These are phyloP conservation scores for Dipodascus geniculatus DNA, from an alignment of 805 yeast genomes.

Conservation along the genomic window DNA sequence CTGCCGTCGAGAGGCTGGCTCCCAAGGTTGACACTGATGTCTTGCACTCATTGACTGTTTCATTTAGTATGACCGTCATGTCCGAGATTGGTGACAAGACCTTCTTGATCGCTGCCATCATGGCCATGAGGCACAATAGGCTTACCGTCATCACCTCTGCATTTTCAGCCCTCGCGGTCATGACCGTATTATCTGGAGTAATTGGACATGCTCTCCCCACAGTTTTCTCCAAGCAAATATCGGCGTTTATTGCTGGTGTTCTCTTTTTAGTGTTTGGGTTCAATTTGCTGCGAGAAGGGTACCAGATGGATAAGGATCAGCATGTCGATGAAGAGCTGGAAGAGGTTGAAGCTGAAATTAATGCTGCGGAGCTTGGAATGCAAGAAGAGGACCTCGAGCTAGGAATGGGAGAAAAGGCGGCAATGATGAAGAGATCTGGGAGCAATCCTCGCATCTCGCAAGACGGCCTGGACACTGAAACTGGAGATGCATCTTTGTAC, in stretches of 20 bases:
- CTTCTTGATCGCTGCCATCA: slow-evolving; percentile 87
- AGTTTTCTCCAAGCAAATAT: slow-evolving; percentile 63
- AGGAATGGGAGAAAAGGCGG: slow-evolving; percentile 27
- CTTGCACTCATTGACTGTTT: slow-evolving; percentile 56
- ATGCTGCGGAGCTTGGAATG: slow-evolving; percentile 42
- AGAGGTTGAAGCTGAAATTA: slow-evolving; percentile 92
- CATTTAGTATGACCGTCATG: slow-evolving; percentile 84
- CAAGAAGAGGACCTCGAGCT: slow-evolving; percentile 48
- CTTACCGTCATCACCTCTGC: slow-evolving; percentile 81
- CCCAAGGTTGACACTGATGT: neutral
- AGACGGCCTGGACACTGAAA: slow-evolving; percentile 26
- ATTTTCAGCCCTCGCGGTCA: slow-evolving; percentile 68
- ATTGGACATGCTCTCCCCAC: slow-evolving; percentile 88
- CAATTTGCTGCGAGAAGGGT: slow-evolving; percentile 68
- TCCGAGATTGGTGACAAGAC: slow-evolving; percentile 98
- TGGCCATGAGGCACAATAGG: slow-evolving; percentile 93
- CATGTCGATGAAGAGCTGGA: slow-evolving; percentile 95
- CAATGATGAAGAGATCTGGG: slow-evolving; percentile 12
- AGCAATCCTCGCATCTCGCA: slow-evolving; percentile 18
- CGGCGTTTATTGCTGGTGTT: slow-evolving; percentile 71
- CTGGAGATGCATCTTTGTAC: slow-evolving; percentile 10
- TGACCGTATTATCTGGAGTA: slow-evolving; percentile 85
- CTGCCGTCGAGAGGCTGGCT: neutral
- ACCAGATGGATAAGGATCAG: slow-evolving; percentile 57
- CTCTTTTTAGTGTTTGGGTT: slow-evolving; percentile 76